Evolutionary conservation across 2,329 filamentous ascomycete species (phyloP).

Genomic region (Coleophoma cylindrospora): DNA sequence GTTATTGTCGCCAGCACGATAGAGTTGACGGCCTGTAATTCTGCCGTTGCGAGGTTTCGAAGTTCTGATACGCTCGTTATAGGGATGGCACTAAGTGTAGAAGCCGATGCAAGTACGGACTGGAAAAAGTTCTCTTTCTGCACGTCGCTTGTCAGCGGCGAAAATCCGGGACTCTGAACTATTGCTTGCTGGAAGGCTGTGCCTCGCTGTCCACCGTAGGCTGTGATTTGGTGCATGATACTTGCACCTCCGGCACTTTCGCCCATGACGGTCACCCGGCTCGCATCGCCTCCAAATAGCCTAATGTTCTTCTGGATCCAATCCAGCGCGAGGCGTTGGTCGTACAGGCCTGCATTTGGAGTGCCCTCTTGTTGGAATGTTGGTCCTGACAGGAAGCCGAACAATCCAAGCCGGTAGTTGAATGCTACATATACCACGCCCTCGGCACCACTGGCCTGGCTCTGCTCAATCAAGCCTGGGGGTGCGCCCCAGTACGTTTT

Average conservation of each 20-base stretch:
- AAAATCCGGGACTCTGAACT: conserved; percentile 21
- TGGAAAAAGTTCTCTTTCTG: conserved; percentile 11
- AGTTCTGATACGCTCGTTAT: background rate
- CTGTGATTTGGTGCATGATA: conserved; percentile 46
- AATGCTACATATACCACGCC: conserved; percentile 29
- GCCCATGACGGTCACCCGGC: conserved; percentile 40
- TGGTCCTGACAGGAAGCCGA: conserved; percentile 38
- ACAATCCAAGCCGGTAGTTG: conserved; percentile 29
- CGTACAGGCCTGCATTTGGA: conserved; percentile 42
- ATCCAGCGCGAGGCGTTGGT: conserved; percentile 47
- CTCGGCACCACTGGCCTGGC: conserved; percentile 19
- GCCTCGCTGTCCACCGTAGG: conserved; percentile 33
- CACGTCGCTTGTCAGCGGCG: conserved; percentile 6
- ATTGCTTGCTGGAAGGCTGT: conserved; percentile 34
- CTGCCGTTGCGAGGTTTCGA: conserved; percentile 3
- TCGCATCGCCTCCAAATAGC: conserved; percentile 45
- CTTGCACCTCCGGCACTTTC: conserved; percentile 44
- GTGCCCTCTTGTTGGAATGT: conserved; percentile 34
- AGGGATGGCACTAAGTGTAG: conserved; percentile 23
- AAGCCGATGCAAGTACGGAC: conserved; percentile 30
- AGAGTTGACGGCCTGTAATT: conserved; percentile 4
- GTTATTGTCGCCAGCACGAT: background rate
- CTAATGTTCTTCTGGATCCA: conserved; percentile 49
- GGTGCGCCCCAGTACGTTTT: conserved; percentile 32
- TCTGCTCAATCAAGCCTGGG: conserved; percentile 29